Evolutionary conservation across 495 filamentous ascomycete genomes (phyloP), one percentile per base, ranked within the genome.

Genomic region (Monascus purpureus): DNA sequence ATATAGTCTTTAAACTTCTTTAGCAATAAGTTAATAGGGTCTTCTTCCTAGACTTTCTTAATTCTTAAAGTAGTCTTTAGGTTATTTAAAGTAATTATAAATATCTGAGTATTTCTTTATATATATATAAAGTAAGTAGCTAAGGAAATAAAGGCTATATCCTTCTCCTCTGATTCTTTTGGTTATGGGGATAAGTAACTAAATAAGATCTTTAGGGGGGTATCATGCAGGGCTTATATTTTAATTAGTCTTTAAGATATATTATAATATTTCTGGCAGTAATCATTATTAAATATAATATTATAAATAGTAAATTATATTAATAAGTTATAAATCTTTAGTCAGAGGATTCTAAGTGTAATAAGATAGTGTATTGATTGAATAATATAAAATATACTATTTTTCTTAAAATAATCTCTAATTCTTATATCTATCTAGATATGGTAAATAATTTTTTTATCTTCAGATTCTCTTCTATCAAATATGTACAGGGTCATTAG

Each of bases 341-440:
- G n/a, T 11, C 28, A 29, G 4, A 15, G 28, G 5, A 29, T 12
- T 13, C 28, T 11, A 2, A 29, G 13, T 5, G 17, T 16, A 29
- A 29, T 15, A 17, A 15, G 28, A 11, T 29, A 29, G 13, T 29
- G 28, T 5, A 15, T 15, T 16, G 17, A 15, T 16, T 29, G 13
- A 11, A 14, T 6, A 6, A 24, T 11, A 24, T 24, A 24, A 11
- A 24, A 24, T 6, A 24, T 24, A 6, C 6, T 24, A 6, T 24
- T 24, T 11, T 14, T 29, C 28, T 29, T 15, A 14, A 15, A 16
- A 15, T 29, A 15, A 16, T 29, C 13, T 15, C 17, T 13, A 11
- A 29, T 29, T 29, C 28, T 29, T 15, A 29, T 29, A 15, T 29
- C n/a, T 11, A 16, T 29, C 15, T 17, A 15, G 12, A 29, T 15